Base-by-base conservation (phyloP, 2,329 filamentous ascomycete genomes). In the Aspergillus luchuensis region DNA sequence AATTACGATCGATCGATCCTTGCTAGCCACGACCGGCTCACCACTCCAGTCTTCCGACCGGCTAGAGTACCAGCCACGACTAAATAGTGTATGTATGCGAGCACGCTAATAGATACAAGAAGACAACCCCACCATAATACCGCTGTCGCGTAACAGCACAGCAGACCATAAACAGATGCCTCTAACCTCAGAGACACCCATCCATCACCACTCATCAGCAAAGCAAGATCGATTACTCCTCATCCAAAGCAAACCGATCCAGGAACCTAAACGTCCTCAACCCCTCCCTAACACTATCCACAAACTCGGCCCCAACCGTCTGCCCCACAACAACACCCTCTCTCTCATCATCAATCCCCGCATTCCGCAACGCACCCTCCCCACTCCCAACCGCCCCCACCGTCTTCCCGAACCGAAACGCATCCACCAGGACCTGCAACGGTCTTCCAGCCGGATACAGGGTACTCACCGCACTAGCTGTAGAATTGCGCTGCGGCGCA, bases 351-450 rank as follows among this genome's bases (percentile, higher is more conserved):
- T 68, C 67, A 53, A 89, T 81, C 1, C 81, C 81, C 0, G 80
- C 79, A 11, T 72, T 74, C 1, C 71, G 63, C 5, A 85, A 73
- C 4, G 80, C 73, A 19, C 59, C 56, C n/a, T 66, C 75, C 0
- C 74, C 75, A 11, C 69, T 73, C 1, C 87, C 88, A 1, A 90
- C 65, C 28, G 84, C 85, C 13, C 80, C 88, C 23, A 91, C 78
- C 0, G 89, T 87, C 80, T 92, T 92, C 4, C 88, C 89, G 79
- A 87, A 91, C 23, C 84, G 79, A 76, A 86, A 91, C 0, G 81
- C 85, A 68, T 88, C 84, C 15, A 80, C 71, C 17, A 91, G 72
- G 54, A 91, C 88, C 77, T 89, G 83, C 2, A 82, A 74, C 0
- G 89, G 89, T 0, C 88, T 81, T 1, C 85, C 85, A 2, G 82